phyloP scores from a whole-genome alignment of 345 rosid species.

The Acer saccharum region DNA sequence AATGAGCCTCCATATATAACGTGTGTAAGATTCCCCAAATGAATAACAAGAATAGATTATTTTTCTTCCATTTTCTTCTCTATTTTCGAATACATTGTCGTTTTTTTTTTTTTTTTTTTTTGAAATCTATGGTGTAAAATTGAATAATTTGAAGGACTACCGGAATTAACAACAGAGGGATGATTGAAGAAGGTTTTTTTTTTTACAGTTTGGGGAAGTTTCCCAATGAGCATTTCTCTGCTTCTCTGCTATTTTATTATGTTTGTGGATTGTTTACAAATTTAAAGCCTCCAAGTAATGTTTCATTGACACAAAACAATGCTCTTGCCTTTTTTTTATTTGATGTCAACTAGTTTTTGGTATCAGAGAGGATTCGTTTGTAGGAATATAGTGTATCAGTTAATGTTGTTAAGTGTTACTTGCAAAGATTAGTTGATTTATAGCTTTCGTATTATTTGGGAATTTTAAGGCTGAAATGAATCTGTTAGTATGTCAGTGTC shows the following conservation, averaged over 20 bases:
- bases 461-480: neutral
- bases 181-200: constrained; percentile 35
- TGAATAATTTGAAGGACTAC: constrained; percentile 36
- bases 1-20: no score
- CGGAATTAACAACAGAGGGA: constrained; percentile 53
- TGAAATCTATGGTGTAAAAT: neutral
- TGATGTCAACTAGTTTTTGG: neutral
- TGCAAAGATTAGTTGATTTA: neutral
- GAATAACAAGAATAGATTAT: no score
- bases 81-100: no score
- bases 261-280: no score
- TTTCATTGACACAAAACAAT: no score
- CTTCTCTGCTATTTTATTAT: neutral
- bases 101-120: neutral
- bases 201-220: constrained; percentile 51
- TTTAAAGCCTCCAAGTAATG: no score
- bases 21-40: no score
- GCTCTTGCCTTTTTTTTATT: neutral
- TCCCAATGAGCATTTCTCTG: constrained; percentile 35
- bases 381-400: neutral
- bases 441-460: neutral
- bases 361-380: neutral
- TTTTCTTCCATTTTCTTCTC: no score
- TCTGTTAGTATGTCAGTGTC: no score
- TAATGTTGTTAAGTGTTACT: constrained; percentile 1